Evolutionary conservation across 805 yeast species (phyloP), one percentile per base, ranked within the genome.

Genomic region (Pichia rugopelliculosa): DNA sequence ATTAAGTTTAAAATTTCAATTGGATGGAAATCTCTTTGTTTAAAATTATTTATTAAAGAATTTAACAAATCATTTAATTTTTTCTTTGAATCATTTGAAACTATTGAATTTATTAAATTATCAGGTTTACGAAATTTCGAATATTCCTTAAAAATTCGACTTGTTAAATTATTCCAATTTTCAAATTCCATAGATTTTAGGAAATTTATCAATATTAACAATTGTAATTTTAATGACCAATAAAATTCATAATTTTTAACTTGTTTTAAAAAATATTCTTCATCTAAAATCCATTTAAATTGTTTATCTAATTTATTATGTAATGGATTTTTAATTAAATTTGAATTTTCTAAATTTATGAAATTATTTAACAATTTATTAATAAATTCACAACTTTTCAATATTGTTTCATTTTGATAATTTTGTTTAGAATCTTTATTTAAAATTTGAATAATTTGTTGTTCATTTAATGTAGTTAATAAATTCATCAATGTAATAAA

Each of bases 271-370:
- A 65, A 61, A 36, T 54, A 58, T 23, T 56, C 59, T 7, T 53
- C 47, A 37, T 53, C 53, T 20, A 62, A 41, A 6, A 60, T 45
- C 67, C 67, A 64, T 34, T 62, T 65, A 45, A 59, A 51, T 30
- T 30, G 41, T 17, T 44, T 44, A 12, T 24, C 34, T n/a, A 15
- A 13, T 36, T 33, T 40, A 13, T 45, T 33, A 27, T 37, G 27
- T 6, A 41, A 15, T 25, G 36, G 45, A 13, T 36, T n/a, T 23
- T 24, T 38, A 4, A 12, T 24, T 6, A 38, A 30, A 6, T 18
- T 22, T 4, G 25, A 15, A 18, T n/a, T 22, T 12, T 36, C 36
- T 18, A 13, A 36, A 15, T 36, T 8, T 6, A 26, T 12, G 11
- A 45, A n/a, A 10, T 33, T 24, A 30, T 24, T 37, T 18, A 41